These are phyloP conservation scores for Cutaneotrichosporon arboriforme DNA, from an alignment of 1,284 basidiomycete genomes.

Conservation along the genomic window DNA sequence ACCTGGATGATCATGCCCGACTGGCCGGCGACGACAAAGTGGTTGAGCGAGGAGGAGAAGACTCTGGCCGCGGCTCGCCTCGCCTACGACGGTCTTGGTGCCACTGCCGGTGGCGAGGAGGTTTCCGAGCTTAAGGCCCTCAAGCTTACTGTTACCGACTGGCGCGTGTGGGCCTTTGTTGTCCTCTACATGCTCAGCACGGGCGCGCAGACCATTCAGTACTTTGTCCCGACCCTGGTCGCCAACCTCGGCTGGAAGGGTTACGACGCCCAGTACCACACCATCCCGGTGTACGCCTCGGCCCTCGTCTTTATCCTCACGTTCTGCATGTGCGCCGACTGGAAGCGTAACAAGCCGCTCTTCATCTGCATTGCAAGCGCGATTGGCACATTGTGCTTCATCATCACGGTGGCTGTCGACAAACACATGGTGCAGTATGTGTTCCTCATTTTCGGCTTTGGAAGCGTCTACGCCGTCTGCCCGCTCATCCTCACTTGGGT, in stretches of 20 bases:
- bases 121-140: conserved; percentile 44
- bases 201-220: conserved; percentile 51
- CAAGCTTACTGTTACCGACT: conserved; percentile 41
- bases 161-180: conserved; percentile 42
- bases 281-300: conserved; percentile 50
- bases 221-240: conserved; percentile 50
- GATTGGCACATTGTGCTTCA: conserved; percentile 46
- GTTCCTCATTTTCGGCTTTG: conserved; percentile 51
- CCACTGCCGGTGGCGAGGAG: conserved; percentile 31
- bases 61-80: conserved; percentile 49
- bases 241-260: conserved; percentile 38
- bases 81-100: conserved; percentile 45
- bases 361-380: conserved; percentile 41
- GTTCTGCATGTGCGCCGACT: conserved; percentile 50
- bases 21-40: conserved; percentile 48
- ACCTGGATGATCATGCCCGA: conserved; percentile 43
- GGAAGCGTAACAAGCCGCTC: conserved; percentile 44
- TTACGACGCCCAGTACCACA: conserved; percentile 49
- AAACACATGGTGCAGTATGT: conserved; percentile 48
- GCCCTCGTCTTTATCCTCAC: conserved; percentile 45
- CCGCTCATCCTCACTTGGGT: conserved; percentile 50
- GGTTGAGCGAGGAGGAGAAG: conserved; percentile 48
- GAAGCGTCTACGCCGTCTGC: conserved; percentile 49
- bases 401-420: conserved; percentile 44
- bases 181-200: conserved; percentile 49